Evolutionary conservation across 192 early-diverging fungal genomes (phyloP), one percentile per base, ranked within the genome.

Genomic region (Coemansia sp.): DNA sequence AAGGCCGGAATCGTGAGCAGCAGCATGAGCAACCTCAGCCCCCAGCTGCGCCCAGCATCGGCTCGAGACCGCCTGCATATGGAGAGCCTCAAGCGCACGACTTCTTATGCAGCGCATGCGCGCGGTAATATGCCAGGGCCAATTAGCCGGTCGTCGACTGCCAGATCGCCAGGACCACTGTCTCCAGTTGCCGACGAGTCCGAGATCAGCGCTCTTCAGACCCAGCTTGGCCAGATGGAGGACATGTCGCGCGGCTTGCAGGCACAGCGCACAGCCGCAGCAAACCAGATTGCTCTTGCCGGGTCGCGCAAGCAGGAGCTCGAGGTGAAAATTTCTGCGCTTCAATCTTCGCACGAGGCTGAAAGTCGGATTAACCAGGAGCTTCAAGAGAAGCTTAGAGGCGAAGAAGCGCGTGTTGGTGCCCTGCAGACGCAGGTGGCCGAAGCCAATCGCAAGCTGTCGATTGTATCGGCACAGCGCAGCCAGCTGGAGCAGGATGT

Each of bases 301-400:
- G 56, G 67, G 41, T 63, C 73, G 45, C 82, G 74, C 51, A 84
- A 79, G 62, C 82, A 79, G 39, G 82, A 79, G 66, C 77, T 84
- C n/a, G 77, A 78, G 66, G 66, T 79, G 6, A 70, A 69, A 52
- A 69, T 84, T 35, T 51, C 74, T 8, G 77, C 82, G 35, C 53
- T 76, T 57, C 73, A 79, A 61, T 75, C 82, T 11, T 70, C 82
- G 51, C 77, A 84, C 58, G 82, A 84, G 11, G 82, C 74, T 15
- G 82, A 84, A 63, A 67, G 65, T 33, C 65, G 76, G 4, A 73
- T 84, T 53, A 84, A 84, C 74, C 67, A 76, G 61, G 82, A 84
- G 77, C 71, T 84, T 52, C 61, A 76, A 54, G 77, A 79, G 64
- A 76, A 63, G 62, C 77, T 84, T 18, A 66, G 63, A 53, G 45